Evolutionary conservation across 2,329 filamentous ascomycete species (phyloP).

Genomic region (Macrophomina phaseolina): DNA sequence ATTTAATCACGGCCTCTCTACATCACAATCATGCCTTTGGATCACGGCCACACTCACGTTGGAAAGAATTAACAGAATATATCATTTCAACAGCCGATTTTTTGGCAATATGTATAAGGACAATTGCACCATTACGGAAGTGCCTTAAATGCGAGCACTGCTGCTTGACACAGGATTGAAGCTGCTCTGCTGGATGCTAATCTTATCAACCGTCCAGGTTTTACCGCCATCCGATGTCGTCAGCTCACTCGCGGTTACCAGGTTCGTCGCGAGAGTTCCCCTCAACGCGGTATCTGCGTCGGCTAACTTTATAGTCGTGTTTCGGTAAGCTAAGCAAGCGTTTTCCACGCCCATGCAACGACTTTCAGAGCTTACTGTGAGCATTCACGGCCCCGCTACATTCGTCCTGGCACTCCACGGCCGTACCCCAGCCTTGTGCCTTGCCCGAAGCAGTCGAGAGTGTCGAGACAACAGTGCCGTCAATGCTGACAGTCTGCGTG

Average conservation of each 20-base stretch:
- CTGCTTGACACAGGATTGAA: background rate
- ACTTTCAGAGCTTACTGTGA: slow-evolving; percentile 40
- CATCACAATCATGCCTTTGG: background rate
- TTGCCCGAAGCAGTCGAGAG: slow-evolving; percentile 52
- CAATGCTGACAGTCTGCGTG: slow-evolving; percentile 48
- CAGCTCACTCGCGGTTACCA: slow-evolving; percentile 49
- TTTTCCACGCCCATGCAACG: background rate
- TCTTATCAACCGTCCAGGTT: slow-evolving; percentile 52
- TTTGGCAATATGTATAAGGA: background rate
- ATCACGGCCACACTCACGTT: background rate
- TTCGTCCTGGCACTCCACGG: slow-evolving; percentile 48
- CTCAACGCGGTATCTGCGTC: slow-evolving; percentile 47
- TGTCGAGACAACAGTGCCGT: slow-evolving; percentile 47
- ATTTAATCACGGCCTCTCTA: slow-evolving; percentile 15
- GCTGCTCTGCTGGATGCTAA: slow-evolving; percentile 38
- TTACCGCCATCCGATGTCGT: slow-evolving; percentile 49
- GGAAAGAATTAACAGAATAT: background rate
- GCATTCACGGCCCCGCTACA: slow-evolving; percentile 50
- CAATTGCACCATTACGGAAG: background rate
- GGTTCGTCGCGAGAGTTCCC: slow-evolving; percentile 44
- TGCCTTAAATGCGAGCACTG: background rate
- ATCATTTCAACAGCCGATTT: background rate
- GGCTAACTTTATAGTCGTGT: slow-evolving; percentile 47
- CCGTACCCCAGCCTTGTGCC: slow-evolving; percentile 52
- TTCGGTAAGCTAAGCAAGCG: slow-evolving; percentile 8